Conservation (phyloP, 2,329 filamentous ascomycete genomes). For the Talaromyces rugulosus region DNA sequence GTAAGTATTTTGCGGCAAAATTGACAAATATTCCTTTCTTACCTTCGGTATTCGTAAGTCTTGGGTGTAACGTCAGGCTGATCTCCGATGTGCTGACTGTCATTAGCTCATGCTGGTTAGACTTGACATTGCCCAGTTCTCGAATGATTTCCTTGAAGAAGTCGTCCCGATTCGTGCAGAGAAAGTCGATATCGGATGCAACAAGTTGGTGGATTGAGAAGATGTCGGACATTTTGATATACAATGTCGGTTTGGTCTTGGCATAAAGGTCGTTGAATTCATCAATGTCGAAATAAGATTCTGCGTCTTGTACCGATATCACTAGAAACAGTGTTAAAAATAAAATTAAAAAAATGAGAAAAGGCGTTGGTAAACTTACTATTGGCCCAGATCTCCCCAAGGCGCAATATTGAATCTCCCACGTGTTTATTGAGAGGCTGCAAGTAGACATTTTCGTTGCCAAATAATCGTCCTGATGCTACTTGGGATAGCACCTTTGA, state of each 20-base stretch:
- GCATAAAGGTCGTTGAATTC: conserved; percentile 98
- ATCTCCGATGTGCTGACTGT: conserved; percentile 85
- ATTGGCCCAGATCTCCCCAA: conserved; percentile 69
- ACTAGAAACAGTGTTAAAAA: conserved; percentile 48
- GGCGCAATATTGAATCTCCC: conserved; percentile 73
- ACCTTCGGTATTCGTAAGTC: conserved; percentile 79
- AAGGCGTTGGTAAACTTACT: conserved; percentile 36
- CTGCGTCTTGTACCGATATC: conserved; percentile 79
- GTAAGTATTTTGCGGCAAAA: conserved; percentile 10
- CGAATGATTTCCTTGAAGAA: conserved; percentile 85
- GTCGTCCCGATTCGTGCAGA: conserved; percentile 80
- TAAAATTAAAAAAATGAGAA: background rate
- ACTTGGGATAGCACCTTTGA: conserved; percentile 89
- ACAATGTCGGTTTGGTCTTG: conserved; percentile 94
- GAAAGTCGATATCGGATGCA: conserved; percentile 68
- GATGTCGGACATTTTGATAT: conserved; percentile 97
- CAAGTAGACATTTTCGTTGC: conserved; percentile 90
- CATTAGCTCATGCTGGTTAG: conserved; percentile 89
- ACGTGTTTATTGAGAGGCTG: conserved; percentile 93
- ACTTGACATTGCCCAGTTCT: conserved; percentile 92
- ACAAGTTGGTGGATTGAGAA: conserved; percentile 93
- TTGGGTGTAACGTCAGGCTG: conserved; percentile 82
- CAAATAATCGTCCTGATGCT: conserved; percentile 82
- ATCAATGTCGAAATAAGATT: conserved; percentile 94
- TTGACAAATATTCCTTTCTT: conserved; percentile 18